phyloP scores from a whole-genome alignment of 441 rosid species.

The Oxalis stricta region DNA sequence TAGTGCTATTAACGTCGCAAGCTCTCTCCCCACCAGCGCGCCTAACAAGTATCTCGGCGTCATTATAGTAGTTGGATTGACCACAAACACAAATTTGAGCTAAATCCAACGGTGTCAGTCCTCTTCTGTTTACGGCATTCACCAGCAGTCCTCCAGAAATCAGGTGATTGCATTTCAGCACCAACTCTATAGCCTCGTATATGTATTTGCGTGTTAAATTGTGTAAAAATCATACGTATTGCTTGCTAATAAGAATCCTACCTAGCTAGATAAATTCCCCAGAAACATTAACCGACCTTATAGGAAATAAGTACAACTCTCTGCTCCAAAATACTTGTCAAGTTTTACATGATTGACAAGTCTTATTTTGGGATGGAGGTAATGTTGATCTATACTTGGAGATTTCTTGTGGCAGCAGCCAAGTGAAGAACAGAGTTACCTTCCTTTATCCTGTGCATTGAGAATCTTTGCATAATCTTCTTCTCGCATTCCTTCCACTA shows the following conservation, averaged over 20 bases:
- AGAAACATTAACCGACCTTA: no score
- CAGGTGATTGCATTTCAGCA: background rate
- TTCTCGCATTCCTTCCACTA: background rate
- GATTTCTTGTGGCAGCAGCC: background rate
- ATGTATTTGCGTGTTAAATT: no score
- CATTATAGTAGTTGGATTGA: background rate
- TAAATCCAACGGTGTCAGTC: background rate
- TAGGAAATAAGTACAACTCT: no score
- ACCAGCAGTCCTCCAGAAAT: background rate
- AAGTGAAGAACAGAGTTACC: background rate
- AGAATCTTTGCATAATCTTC: background rate
- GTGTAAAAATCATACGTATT: no score
- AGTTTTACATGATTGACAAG: no score
- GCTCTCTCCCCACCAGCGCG: background rate
- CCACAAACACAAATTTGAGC: background rate
- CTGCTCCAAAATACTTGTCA: no score
- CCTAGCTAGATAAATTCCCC: no score
- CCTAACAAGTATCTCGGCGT: background rate
- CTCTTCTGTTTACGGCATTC: background rate
- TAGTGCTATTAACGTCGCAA: background rate
- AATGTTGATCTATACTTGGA: background rate
- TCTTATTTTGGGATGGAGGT: no score
- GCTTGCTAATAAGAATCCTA: no score
- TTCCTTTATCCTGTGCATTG: background rate
- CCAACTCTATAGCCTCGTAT: background rate